Percentiles rank a stretch among this genome's conserved stretches.
phyloP scores from a whole-genome alignment of 2,329 filamentous ascomycete species.

The Sphaerulina vaccinii region DNA sequence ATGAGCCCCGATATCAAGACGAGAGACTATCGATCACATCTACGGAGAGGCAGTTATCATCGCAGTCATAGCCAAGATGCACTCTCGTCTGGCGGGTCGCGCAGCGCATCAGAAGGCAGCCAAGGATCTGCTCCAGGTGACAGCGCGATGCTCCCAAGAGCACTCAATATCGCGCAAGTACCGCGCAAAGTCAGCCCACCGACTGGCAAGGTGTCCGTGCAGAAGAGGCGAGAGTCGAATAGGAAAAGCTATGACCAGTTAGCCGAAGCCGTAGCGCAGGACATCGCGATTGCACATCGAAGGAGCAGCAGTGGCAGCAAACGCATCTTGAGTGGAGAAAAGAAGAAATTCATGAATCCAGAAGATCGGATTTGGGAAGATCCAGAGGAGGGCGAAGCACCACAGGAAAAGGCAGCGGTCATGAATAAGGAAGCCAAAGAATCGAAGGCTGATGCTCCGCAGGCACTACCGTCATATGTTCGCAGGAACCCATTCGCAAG shows the following conservation, averaged over 20 bases:
- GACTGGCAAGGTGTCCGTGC: slow-evolving; percentile 21
- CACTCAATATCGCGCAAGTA: slow-evolving; percentile 16
- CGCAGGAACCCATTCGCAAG: slow-evolving; percentile 67
- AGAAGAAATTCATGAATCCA: slow-evolving; percentile 65
- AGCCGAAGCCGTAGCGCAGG: slow-evolving; percentile 36
- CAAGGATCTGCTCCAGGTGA: slow-evolving; percentile 19
- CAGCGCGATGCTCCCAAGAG: slow-evolving; percentile 12
- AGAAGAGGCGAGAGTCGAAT: slow-evolving; percentile 28
- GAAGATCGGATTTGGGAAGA: slow-evolving; percentile 89
- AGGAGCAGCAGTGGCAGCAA: slow-evolving; percentile 62
- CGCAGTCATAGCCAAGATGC: slow-evolving; percentile 46
- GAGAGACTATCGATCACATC: slow-evolving; percentile 61
- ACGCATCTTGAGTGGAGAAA: slow-evolving; percentile 68
- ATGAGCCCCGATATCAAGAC: slow-evolving; percentile 35
- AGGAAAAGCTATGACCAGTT: slow-evolving; percentile 40
- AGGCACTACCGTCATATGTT: slow-evolving; percentile 42
- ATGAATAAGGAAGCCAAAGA: slow-evolving; percentile 3
- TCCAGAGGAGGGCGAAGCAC: slow-evolving; percentile 54
- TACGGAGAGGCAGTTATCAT: slow-evolving; percentile 70
- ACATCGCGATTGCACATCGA: slow-evolving; percentile 39
- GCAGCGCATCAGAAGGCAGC: slow-evolving; percentile 22
- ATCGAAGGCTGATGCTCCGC: slow-evolving; percentile 18
- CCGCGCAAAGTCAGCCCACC: slow-evolving; percentile 27
- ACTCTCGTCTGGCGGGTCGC: slow-evolving; percentile 15
- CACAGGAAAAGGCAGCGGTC: slow-evolving; percentile 19